Conservation (phyloP, 1,139 yeast genomes). For the Candida sanyaensis region DNA sequence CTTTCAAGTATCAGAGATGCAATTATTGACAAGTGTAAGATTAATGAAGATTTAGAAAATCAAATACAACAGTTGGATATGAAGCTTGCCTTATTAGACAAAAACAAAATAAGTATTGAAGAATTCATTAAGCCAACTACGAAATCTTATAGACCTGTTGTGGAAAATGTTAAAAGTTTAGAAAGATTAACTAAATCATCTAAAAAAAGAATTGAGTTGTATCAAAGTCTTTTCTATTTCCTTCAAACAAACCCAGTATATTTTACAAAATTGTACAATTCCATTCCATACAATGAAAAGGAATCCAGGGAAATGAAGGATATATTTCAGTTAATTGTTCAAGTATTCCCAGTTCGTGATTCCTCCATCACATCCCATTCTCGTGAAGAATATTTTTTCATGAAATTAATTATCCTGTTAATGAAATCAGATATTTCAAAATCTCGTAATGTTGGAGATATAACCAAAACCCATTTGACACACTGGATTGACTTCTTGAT, state of each 20-base stretch:
- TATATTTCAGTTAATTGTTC: slow-evolving; percentile 49
- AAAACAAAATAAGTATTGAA: slow-evolving; percentile 77
- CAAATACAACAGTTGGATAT: slow-evolving; percentile 80
- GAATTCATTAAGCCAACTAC: slow-evolving; percentile 65
- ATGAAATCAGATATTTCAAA: slow-evolving; percentile 47
- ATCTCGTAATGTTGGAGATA: slow-evolving; percentile 32
- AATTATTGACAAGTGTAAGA: slow-evolving; percentile 61
- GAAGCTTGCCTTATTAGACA: slow-evolving; percentile 75
- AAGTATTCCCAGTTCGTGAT: slow-evolving; percentile 46
- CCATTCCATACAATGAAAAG: slow-evolving; percentile 21
- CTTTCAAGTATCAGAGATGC: slow-evolving; percentile 68
- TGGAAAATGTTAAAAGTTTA: slow-evolving; percentile 22
- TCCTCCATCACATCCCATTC: slow-evolving; percentile 34
- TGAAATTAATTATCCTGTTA: slow-evolving; percentile 59
- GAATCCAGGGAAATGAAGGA: slow-evolving; percentile 26
- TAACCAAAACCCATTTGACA: slow-evolving; percentile 33
- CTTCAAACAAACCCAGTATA: slow-evolving; percentile 85
- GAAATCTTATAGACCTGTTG: slow-evolving; percentile 6
- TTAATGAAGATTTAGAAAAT: slow-evolving; percentile 68
- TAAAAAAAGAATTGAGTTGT: slow-evolving; percentile 53
- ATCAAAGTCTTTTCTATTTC: slow-evolving; percentile 78
- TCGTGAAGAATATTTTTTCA: slow-evolving; percentile 75
- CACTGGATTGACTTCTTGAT: slow-evolving; percentile 56
- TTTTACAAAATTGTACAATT: slow-evolving; percentile 53
- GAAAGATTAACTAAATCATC: slow-evolving; percentile 38